Evolutionary conservation across 768 basidiomycete species (phyloP).

Genomic region (Phallus indusiatus): DNA sequence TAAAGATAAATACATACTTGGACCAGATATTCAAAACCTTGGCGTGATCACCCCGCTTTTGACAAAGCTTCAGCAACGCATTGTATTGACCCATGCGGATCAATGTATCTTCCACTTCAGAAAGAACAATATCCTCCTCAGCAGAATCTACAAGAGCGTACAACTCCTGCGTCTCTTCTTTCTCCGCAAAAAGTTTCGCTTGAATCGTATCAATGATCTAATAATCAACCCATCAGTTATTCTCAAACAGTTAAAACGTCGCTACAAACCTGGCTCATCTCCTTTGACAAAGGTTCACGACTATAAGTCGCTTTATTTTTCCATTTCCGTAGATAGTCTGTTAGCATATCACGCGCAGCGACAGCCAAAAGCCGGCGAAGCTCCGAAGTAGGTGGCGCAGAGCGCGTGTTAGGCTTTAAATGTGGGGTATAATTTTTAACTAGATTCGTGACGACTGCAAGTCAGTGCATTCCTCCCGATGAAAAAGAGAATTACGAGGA

Average conservation of each 20-base stretch:
- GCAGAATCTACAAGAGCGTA: conserved; percentile 45
- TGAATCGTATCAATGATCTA: conserved; percentile 79
- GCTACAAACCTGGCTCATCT: not conserved
- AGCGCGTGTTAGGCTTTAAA: conserved; percentile 56
- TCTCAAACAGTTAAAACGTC: not conserved
- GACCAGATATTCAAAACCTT: conserved; percentile 61
- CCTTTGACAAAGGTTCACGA: conserved; percentile 12
- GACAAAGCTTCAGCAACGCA: conserved; percentile 53
- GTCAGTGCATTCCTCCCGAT: conserved; percentile 57
- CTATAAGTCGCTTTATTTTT: conserved; percentile 12
- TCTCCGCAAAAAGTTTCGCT: conserved; percentile 59
- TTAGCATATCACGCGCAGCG: conserved; percentile 71
- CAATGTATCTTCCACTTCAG: conserved; percentile 56
- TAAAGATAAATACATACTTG: conserved; percentile 37
- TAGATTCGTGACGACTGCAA: conserved; percentile 77
- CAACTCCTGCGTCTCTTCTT: conserved; percentile 53
- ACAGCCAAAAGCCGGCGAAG: conserved; percentile 51
- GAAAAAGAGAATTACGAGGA: conserved; percentile 21
- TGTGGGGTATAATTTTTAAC: conserved; percentile 89
- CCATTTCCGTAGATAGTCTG: conserved; percentile 55
- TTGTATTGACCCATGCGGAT: conserved; percentile 43
- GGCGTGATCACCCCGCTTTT: conserved; percentile 42
- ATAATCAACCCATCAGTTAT: not conserved
- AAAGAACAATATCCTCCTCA: conserved; percentile 40
- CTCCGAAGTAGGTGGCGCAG: conserved; percentile 62